Percentiles rank a stretch among this genome's conserved stretches.
These are phyloP conservation scores for Paralagenidium karlingii DNA, from an alignment of 352 stramenopile species.

Conservation along the genomic window DNA sequence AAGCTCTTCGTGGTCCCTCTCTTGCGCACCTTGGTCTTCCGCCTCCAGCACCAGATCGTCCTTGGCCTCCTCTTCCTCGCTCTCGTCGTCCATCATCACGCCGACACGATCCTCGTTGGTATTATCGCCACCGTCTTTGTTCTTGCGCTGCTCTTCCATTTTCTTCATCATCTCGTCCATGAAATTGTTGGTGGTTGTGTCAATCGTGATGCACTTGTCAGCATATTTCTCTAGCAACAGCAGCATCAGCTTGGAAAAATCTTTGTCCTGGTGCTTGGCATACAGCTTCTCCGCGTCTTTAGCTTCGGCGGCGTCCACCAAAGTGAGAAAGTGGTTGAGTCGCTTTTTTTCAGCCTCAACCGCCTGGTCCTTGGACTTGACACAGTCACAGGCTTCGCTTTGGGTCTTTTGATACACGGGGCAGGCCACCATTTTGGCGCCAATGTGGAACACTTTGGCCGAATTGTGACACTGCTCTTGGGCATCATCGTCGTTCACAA, in stretches of 20 bases:
- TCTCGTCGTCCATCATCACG: conserved; percentile 40
- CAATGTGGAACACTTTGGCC: conserved; percentile 48
- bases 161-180: conserved; percentile 4
- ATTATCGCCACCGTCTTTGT: conserved; percentile 47
- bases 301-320: conserved; percentile 19
- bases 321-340: conserved; percentile 38
- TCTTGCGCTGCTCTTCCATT: conserved; percentile 15
- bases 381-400: conserved; percentile 56
- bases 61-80: conserved; percentile 2
- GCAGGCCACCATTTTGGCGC: conserved; percentile 55
- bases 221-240: conserved; percentile 1
- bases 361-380: conserved; percentile 12
- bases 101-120: conserved; percentile 41
- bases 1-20: conserved; percentile 30
- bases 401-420: conserved; percentile 50
- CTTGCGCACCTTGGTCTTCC: conserved; percentile 4
- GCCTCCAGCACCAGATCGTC: conserved; percentile 4
- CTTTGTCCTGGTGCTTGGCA: conserved; percentile 33
- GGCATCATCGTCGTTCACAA: conserved; percentile 5
- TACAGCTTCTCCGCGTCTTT: conserved; percentile 40
- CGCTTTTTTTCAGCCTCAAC: conserved; percentile 21
- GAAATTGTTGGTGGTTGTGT: conserved; percentile 4
- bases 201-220: neutral
- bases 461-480: conserved; percentile 41
- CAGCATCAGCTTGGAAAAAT: conserved; percentile 1